Base-by-base conservation (phyloP, 176 grass and related monocot species). In the Avena eriantha region DNA sequence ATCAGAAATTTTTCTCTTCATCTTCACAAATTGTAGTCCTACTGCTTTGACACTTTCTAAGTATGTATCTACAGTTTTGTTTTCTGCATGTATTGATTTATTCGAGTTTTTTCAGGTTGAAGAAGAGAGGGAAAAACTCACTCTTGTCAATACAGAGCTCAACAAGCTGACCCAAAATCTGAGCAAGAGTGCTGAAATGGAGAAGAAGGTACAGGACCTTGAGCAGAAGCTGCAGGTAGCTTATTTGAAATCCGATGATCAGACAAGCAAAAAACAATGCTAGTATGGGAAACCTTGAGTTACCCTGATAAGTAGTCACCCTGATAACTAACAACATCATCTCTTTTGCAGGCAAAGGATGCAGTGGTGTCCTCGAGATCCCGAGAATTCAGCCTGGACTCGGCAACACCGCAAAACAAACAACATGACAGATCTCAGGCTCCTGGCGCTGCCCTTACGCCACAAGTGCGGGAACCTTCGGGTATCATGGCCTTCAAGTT, bases 401-500 rank as follows among this genome's bases (percentile, higher is more conserved):
- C 88, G 48, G 57, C 70, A 54, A 11, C 81, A 73, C 19, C 49
- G 55, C 73, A 73, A 16, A 86, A 56, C 69, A 89, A 88, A 83
- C 78, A 84, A 11, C 58, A 36, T 0, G 89, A 91, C 49, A 55
- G 70, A 66, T 64, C 75, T 73, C 81, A 46, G 49, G 72, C 72
- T 71, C 49, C 84, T 14, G 59, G 56, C 16, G 33, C 50, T 14
- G 16, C 69, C 34, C 43, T 79, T 51, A 77, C 15, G 19, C 50
- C 70, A 10, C 81, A 90, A 83, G 78, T 77, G 19, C 63, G 70
- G 55, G 93, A 96, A 60, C 92, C 92, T 86, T 94, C 93, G 31
- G 92, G 94, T 41, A 90, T 94, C 72, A 96, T 99, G 97, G 97
- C 97, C 65, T 96, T 99, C 85, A 93, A 94, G 72, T 99, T 99